A percentile compares a stretch with the other conserved stretches of the same genome.
Evolutionary conservation across 1,139 yeast species (phyloP).

Genomic region (Hanseniaspora sp.): DNA sequence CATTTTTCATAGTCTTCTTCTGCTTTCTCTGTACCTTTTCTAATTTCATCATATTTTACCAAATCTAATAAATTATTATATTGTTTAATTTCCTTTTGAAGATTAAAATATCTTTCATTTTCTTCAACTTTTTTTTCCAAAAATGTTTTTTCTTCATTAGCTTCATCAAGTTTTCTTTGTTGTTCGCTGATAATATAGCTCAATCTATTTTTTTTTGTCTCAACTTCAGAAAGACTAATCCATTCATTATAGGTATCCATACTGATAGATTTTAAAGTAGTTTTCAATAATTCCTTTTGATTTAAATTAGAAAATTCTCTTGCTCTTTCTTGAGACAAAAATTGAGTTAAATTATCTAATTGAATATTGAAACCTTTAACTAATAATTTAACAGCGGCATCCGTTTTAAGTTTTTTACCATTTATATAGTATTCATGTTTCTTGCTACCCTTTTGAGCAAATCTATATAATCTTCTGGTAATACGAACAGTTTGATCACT

Average conservation of each 20-base stretch:
- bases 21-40: conserved; percentile 34
- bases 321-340: conserved; percentile 89
- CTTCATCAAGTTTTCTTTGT: conserved; percentile 23
- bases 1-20: conserved; percentile 18
- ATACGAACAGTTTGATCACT: conserved; percentile 32
- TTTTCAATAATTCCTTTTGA: conserved; percentile 61
- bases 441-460: conserved; percentile 31
- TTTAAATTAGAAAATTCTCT: conserved; percentile 80
- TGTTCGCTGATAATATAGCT: conserved; percentile 27
- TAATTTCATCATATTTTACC: conserved; percentile 45
- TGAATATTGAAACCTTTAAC: conserved; percentile 58
- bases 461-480: conserved; percentile 29
- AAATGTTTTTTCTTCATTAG: conserved; percentile 30
- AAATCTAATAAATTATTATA: conserved; percentile 50
- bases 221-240: conserved; percentile 46
- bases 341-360: conserved; percentile 83
- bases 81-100: conserved; percentile 36
- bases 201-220: conserved; percentile 30
- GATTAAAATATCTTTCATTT: conserved; percentile 28
- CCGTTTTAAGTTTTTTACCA: conserved; percentile 33
- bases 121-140: conserved; percentile 34
- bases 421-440: conserved; percentile 56
- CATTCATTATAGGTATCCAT: conserved; percentile 36
- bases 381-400: conserved; percentile 37
- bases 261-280: conserved; percentile 75